Base-by-base conservation (phyloP, 2,329 filamentous ascomycete genomes). In the Neofusicoccum sp. region DNA sequence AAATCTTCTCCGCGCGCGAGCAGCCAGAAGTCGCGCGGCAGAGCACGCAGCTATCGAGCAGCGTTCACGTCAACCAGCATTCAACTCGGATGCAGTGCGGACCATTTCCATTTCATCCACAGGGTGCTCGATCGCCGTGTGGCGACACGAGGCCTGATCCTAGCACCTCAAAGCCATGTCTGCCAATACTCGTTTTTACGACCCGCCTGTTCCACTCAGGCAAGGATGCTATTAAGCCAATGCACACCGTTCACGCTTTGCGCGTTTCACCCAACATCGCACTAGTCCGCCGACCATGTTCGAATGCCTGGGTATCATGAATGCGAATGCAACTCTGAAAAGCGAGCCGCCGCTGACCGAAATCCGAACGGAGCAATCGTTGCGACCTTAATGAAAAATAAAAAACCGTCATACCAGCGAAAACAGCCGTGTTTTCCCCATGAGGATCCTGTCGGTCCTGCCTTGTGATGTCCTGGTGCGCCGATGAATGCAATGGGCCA, bases 251-350 rank as follows among this genome's bases (percentile, higher is more conserved):
- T 26, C 51, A 24, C 38, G 28, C 38, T 33, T 33, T 56, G 9
- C 51, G 38, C 26, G 51, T 44, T 43, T 34, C 38, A 43, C 51
- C 51, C 51, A 41, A 54, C 51, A 54, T 54, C 51, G 51, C 38
- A 56, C 38, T 43, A 56, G 51, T 44, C 51, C 28, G 28, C 33
- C 38, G 51, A 56, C 51, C 38, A 34, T 56, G 51, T 56, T 33
- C 38, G 51, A 43, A 56, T 56, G 51, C 38, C 38, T 28, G 51
- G 51, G 51, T 56, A 56, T 56, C 51, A 56, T 56, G 40, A 43
- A 43, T 43, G 51, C 38, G 14, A 43, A 43, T 33, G 38, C 38
- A 31, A 56, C 28, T 28, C 36, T 24, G 51, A 20, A 30, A 20
- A 33, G 28, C 28, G 16, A 43, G 45, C 30, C 43, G 26, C 30